Evolutionary conservation across 1,139 yeast genomes (phyloP).

Genomic region (Pneumocystis oryctolagi): DNA sequence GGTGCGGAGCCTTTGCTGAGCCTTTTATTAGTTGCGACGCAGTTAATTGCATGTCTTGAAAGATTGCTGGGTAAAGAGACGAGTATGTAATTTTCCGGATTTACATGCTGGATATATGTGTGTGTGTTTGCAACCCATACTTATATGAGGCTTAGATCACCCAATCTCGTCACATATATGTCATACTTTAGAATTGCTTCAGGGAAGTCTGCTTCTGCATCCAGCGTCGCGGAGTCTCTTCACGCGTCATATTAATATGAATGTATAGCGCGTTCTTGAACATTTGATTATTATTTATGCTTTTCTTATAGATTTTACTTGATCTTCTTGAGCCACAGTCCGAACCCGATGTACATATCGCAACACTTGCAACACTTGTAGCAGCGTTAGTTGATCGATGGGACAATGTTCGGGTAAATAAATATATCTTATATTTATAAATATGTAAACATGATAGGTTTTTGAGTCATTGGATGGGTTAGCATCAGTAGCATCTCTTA

Average conservation of each 20-base stretch:
- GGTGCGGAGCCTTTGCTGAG: too few species aligned
- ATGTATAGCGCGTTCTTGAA: background rate
- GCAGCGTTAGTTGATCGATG: constrained; percentile 47
- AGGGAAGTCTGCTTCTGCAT: constrained; percentile 51
- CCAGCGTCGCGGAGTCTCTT: constrained; percentile 40
- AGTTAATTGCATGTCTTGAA: background rate
- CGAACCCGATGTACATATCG: constrained; percentile 24
- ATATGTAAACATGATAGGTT: background rate
- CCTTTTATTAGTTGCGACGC: background rate
- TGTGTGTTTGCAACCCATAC: too few species aligned
- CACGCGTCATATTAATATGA: constrained; percentile 24
- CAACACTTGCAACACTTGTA: constrained; percentile 43
- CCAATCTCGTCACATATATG: background rate
- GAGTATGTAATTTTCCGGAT: background rate
- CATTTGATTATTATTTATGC: background rate
- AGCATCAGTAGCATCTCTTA: constrained; percentile 31
- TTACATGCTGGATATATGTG: background rate
- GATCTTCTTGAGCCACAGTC: constrained; percentile 15
- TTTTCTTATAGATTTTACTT: constrained; percentile 13
- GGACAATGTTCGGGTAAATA: constrained; percentile 32
- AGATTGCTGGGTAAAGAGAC: background rate
- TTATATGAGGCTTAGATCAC: background rate
- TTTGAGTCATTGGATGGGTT: constrained; percentile 53
- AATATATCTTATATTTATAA: background rate
- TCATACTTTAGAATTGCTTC: constrained; percentile 24